Base-by-base conservation (phyloP, 2,329 filamentous ascomycete genomes). In the Aspergillus tanneri region DNA sequence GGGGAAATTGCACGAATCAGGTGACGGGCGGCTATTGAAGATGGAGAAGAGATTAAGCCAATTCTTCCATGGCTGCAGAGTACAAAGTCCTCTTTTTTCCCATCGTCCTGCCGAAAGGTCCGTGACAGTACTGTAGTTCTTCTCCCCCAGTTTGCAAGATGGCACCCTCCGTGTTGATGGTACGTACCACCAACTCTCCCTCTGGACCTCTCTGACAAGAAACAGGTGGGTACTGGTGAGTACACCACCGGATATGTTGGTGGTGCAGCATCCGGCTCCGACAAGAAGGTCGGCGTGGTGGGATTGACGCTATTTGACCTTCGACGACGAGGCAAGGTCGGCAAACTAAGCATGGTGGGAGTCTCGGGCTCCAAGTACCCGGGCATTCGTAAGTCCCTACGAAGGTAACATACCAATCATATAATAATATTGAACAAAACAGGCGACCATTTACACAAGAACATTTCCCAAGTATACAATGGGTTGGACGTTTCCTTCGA, bases 241-340 rank as follows among this genome's bases (percentile, higher is more conserved):
- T 96, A 96, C 79, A 96, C 92, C 62, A 96, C 92, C 35, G 91
- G 91, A 49, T 96, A 93, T 61, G 90, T 96, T 48, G 90, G 88
- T 49, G 85, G 84, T 52, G 87, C 86, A 50, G 86, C 85, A 43
- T 95, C 90, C 3, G 85, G 82, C 9, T 95, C 90, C 41, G 92
- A 96, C 78, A 96, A 96, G 77, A 96, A 96, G 72, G 87, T 96
- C 41, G 91, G 92, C 49, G 92, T 96, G 8, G 91, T 96, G 14
- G 91, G 88, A 32, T 75, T 96, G 67, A 92, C 88, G 19, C 77
- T 96, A 58, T 95, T 96, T 69, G 91, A 96, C 69, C 78, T 96
- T 57, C 84, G 91, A 51, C 81, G 90, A 54, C 81, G 91, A 68
- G 90, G 91, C 60, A 96, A 96, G 73, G 91, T 96, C 19, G 85